These are phyloP conservation scores for Monosporozyma solicola DNA, from an alignment of 805 yeast species.

Conservation along the genomic window DNA sequence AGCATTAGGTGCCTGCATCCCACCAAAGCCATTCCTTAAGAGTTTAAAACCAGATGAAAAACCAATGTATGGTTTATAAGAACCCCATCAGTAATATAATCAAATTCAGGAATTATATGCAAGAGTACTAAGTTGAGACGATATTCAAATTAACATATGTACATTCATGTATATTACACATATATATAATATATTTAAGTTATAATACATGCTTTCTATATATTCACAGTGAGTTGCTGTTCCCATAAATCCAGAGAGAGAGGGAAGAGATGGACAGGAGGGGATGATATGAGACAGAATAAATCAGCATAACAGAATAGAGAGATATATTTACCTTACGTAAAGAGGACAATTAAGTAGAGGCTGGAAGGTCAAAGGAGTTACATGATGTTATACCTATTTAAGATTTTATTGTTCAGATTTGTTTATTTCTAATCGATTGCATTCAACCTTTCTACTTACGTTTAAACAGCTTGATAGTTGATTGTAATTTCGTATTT, in stretches of 20 bases:
- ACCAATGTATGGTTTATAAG: conserved; percentile 27
- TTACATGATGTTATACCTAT: too few species aligned
- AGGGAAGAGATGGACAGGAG: too few species aligned
- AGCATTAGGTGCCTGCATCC: conserved; percentile 70
- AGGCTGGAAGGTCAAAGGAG: too few species aligned
- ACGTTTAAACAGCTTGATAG: too few species aligned
- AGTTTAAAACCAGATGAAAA: conserved; percentile 38
- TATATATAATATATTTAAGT: neutral
- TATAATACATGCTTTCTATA: neutral
- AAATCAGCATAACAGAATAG: too few species aligned
- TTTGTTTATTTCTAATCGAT: too few species aligned
- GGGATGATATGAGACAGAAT: too few species aligned
- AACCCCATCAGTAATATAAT: neutral
- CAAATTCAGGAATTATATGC: neutral
- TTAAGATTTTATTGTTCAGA: too few species aligned
- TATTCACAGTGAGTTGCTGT: neutral
- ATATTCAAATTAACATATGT: neutral
- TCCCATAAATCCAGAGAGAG: neutral
- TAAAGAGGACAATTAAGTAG: too few species aligned
- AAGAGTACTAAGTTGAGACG: neutral
- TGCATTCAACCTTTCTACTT: too few species aligned
- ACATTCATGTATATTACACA: neutral
- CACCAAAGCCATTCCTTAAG: conserved; percentile 55
- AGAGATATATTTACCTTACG: too few species aligned
- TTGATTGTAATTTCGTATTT: too few species aligned